Evolutionary conservation across 2,329 filamentous ascomycete genomes (phyloP), one percentile per base, ranked within the genome.

Genomic region (Fusarium paranaense): DNA sequence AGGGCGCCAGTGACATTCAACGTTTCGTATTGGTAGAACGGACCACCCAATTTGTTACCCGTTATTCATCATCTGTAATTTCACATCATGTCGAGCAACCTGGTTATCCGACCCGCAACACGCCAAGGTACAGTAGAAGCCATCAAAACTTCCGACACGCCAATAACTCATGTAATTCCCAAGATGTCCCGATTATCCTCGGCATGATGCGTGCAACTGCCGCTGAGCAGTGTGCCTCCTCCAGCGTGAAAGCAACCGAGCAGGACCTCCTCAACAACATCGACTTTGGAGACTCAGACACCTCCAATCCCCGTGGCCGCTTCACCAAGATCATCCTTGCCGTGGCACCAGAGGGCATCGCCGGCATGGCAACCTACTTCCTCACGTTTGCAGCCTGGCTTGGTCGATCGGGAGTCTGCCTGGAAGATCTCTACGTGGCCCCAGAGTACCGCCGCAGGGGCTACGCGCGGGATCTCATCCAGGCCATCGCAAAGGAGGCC

Each of bases 301-400:
- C 45, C n/a, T 11, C 40, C 18, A 33, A 18, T 18, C 25, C 63
- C 16, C 32, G 47, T 14, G 40, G 52, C 30, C 59, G 60, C 60
- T 61, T 65, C 47, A 50, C 57, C 25, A 61, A 62, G n/a, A 18
- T 66, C 25, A 32, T 66, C 45, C 47, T 62, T 16, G 50, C 57
- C 40, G 57, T 61, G 5, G 40, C 60, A 25, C 66, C 66, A 56
- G 62, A 64, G 33, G 65, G 57, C 8, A 22, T 69, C 27, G 62
- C 66, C 20, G 66, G 62, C 54, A 65, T 66, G 62, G 62, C 66
- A 32, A 69, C 62, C 35, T 69, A 65, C 52, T 68, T 65, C 42
- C 11, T 68, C 54, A 59, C 62, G 4, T 68, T 60, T 38, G 65
- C 50, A 13, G 60, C 60, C 22, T 67, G 60, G 60, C 37, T 64